Conservation (phyloP, 805 yeast species). For the Hanseniaspora valbyensis region DNA sequence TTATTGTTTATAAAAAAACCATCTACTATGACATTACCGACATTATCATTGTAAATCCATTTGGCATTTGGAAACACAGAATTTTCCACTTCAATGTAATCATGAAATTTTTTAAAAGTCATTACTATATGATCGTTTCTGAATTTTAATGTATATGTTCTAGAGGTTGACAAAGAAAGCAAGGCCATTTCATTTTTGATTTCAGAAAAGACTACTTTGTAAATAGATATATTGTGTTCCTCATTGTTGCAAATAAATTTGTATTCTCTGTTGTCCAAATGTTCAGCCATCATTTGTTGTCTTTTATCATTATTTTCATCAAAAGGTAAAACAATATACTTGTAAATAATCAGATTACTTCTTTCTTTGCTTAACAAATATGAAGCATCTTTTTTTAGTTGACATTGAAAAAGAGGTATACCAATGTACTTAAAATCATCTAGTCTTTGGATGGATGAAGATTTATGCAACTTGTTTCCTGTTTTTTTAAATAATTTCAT, state of each 20-base stretch:
- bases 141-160: neutral
- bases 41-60: conserved; percentile 1
- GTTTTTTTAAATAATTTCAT: neutral
- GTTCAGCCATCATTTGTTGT: neutral
- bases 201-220: neutral
- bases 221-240: neutral
- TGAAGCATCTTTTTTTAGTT: neutral
- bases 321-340: neutral
- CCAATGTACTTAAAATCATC: neutral
- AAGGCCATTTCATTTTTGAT: neutral
- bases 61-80: neutral
- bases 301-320: neutral
- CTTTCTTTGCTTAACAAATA: neutral
- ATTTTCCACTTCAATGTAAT: too few relatives aligned
- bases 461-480: neutral
- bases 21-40: neutral
- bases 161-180: neutral
- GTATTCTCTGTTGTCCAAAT: neutral
- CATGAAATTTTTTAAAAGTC: neutral
- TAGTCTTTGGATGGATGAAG: neutral
- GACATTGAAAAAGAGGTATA: neutral
- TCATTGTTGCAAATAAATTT: neutral
- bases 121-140: neutral
- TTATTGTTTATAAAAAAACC: neutral
- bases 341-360: neutral